Evolutionary conservation across 371 early-diverging fungal genomes (phyloP), one percentile per base, ranked within the genome.

Genomic region (Mortierella sp.): DNA sequence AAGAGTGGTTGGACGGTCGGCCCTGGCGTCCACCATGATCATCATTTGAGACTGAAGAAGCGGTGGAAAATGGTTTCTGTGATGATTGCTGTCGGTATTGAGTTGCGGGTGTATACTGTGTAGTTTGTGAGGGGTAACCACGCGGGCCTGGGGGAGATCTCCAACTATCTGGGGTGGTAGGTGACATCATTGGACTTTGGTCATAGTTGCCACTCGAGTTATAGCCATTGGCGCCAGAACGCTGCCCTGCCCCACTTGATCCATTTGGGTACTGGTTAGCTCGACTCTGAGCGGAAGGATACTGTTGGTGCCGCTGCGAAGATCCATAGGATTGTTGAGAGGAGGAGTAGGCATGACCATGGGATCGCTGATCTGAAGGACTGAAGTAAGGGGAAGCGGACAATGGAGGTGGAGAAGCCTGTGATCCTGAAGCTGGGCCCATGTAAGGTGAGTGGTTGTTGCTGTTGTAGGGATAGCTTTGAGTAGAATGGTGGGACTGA

Each of bases 101-200:
- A 0, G 69, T 60, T 10, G 70, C 49, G 12, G 75, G 70, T 32
- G 49, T 14, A 40, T 75, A 75, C 11, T 64, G 70, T 52, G 62
- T 2, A 18, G 39, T 55, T 30, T 64, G 72, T 0, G 72, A 55
- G 14, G 60, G 62, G 39, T 81, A 76, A 5, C 76, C 73, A 14
- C 76, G 76, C n/a, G 80, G 75, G 12, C 83, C 76, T 26, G 76
- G 73, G 5, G 83, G 73, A 8, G 83, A 81, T 47, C 83, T 66
- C 83, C 83, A 81, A 45, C 83, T 75, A 49, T 81, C 83, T 5
- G 72, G 72, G 30, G 58, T 79, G 16, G 66, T 58, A 2, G 76
- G 83, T 5, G 83, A 81, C 72, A 79, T 64, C 75, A 79, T 79
- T 9, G 76, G 83, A 30, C 83, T 81, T 20, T 81, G 76, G 20